Conservation (phyloP, 2,329 filamentous ascomycete species). For the Zasmidium cellare region DNA sequence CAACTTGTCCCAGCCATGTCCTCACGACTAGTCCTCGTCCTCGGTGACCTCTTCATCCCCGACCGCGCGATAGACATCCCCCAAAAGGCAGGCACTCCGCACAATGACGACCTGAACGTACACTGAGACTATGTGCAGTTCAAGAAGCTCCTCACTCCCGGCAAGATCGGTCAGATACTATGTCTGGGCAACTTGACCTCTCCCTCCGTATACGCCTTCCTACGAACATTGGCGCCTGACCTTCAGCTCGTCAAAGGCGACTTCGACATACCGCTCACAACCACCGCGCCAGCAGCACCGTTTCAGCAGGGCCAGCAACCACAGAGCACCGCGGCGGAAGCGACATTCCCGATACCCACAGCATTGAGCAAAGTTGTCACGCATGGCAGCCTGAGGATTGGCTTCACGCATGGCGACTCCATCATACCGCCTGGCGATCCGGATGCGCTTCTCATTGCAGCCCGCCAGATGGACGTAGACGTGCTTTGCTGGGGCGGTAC, state of each 20-base stretch:
- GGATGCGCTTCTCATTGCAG: constrained; percentile 66
- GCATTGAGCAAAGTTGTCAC: constrained; percentile 68
- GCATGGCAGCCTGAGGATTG: constrained; percentile 67
- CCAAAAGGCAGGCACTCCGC: constrained; percentile 64
- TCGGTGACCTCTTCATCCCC: constrained; percentile 91
- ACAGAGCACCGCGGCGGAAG: constrained; percentile 15
- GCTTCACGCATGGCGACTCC: constrained; percentile 71
- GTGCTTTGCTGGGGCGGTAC: constrained; percentile 69
- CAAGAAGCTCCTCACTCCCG: constrained; percentile 59
- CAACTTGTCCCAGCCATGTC: constrained; percentile 54
- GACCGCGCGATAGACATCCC: constrained; percentile 88
- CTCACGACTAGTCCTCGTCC: constrained; percentile 86
- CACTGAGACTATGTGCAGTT: constrained; percentile 35
- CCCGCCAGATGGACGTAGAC: constrained; percentile 71
- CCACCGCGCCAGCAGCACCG: constrained; percentile 16
- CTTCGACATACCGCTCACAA: constrained; percentile 68
- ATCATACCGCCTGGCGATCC: constrained; percentile 69
- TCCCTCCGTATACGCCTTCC: constrained; percentile 58
- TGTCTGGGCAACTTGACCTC: constrained; percentile 61
- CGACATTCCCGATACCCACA: constrained; percentile 35
- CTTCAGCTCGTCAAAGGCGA: constrained; percentile 70
- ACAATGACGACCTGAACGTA: constrained; percentile 1
- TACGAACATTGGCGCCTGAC: constrained; percentile 58
- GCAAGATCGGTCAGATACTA: constrained; percentile 59
- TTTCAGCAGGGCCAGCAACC: constrained; percentile 16